Percentiles rank a stretch among this genome's conserved stretches.
Evolutionary conservation across 2,329 filamentous ascomycete species (phyloP).

Genomic region (Botryosphaeria dothidea): DNA sequence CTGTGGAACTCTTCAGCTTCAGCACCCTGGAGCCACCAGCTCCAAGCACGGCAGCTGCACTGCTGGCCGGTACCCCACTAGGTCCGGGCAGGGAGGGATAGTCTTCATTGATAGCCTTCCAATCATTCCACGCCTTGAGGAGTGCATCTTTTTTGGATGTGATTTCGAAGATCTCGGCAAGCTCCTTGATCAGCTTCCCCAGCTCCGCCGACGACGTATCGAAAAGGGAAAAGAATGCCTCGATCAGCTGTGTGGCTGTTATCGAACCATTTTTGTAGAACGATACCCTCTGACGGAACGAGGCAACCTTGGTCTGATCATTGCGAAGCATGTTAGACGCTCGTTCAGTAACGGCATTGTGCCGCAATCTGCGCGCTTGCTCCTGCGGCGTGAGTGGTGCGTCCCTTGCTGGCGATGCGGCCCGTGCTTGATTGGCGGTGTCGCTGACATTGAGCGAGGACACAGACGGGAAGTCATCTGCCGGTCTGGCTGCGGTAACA

Average conservation of each 20-base stretch:
- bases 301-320: constrained; percentile 69
- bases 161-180: constrained; percentile 91
- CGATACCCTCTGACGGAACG: constrained; percentile 80
- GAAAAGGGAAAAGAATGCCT: constrained; percentile 85
- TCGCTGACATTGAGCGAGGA: constrained; percentile 12
- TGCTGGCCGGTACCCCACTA: constrained; percentile 60
- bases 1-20: constrained; percentile 68
- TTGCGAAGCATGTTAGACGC: constrained; percentile 79
- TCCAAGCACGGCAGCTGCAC: constrained; percentile 47
- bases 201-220: constrained; percentile 78
- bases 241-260: constrained; percentile 74
- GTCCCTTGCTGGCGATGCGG: constrained; percentile 38
- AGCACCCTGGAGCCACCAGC: constrained; percentile 63
- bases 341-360: constrained; percentile 82
- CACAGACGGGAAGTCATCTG: constrained; percentile 18
- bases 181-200: constrained; percentile 85
- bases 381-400: constrained; percentile 69
- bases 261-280: constrained; percentile 71
- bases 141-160: constrained; percentile 70
- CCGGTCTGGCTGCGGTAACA: constrained; percentile 40
- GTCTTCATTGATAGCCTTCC: constrained; percentile 94
- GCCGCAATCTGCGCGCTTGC: constrained; percentile 75
- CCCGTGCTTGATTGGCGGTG: constrained; percentile 19
- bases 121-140: constrained; percentile 87
- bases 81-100: constrained; percentile 85